phyloP scores from a whole-genome alignment of 2,329 filamentous ascomycete species.

The Hymenoscyphus infarciens region DNA sequence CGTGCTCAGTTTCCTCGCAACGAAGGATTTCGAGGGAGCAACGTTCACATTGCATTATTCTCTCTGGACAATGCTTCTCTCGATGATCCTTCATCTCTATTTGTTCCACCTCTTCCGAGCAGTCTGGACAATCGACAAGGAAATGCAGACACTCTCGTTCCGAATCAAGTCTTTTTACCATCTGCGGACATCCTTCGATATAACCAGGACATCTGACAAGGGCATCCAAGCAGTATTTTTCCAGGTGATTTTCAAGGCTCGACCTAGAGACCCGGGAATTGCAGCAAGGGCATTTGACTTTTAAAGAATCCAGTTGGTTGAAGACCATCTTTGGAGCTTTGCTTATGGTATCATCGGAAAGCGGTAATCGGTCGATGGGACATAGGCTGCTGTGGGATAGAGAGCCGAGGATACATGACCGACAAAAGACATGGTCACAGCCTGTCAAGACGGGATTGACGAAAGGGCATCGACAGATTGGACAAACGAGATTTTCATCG shows the following conservation, averaged over 20 bases:
- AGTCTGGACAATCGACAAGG: conserved; percentile 50
- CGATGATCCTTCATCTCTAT: conserved; percentile 47
- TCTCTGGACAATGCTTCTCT: conserved; percentile 44
- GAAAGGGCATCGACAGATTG: conserved; percentile 56
- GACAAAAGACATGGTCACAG: conserved; percentile 65
- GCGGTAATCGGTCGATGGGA: conserved; percentile 54
- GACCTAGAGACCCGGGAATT: conserved; percentile 48
- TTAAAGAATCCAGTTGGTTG: conserved; percentile 58
- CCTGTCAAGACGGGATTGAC: conserved; percentile 57
- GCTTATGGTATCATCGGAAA: conserved; percentile 37
- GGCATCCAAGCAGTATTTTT: conserved; percentile 53
- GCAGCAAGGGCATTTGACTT: conserved; percentile 60
- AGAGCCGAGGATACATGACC: conserved; percentile 49
- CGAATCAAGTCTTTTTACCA: conserved; percentile 48
- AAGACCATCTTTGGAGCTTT: conserved; percentile 45
- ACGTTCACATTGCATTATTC: conserved; percentile 27
- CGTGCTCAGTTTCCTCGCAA: conserved; percentile 31
- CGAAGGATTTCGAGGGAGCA: conserved; percentile 30
- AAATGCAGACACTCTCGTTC: conserved; percentile 54
- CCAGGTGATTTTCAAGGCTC: conserved; percentile 53
- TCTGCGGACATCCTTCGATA: conserved; percentile 45
- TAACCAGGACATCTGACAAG: conserved; percentile 50
- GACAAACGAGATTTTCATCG: conserved; percentile 40
- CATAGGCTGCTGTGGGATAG: conserved; percentile 45
- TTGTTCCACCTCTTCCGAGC: conserved; percentile 44